Evolutionary conservation across 768 basidiomycete genomes (phyloP).

Genomic region (Leucosporidium scottii): DNA sequence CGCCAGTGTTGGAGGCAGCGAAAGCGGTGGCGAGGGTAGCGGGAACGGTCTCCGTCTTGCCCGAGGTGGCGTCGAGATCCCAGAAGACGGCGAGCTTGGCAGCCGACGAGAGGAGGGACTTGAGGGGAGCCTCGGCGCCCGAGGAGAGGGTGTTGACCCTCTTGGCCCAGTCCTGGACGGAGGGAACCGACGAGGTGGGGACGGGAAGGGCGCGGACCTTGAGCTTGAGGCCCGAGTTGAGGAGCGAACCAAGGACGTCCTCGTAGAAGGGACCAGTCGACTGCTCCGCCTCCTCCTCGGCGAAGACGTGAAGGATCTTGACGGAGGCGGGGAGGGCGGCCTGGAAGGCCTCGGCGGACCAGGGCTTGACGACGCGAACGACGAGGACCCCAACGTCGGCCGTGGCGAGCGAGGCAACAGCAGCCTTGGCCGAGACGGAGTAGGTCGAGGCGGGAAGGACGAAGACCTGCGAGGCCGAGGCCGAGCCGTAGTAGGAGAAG

Average conservation of each 20-base stretch:
- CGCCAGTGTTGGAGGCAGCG: constrained; percentile 46
- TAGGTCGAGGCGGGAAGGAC: constrained; percentile 56
- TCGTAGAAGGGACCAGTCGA: constrained; percentile 64
- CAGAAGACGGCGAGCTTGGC: constrained; percentile 42
- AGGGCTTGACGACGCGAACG: constrained; percentile 75
- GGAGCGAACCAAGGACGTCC: constrained; percentile 39
- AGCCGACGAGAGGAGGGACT: constrained; percentile 42
- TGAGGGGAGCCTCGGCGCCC: constrained; percentile 52
- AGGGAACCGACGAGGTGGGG: constrained; percentile 37
- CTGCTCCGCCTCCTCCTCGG: constrained; percentile 52
- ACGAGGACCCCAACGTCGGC: constrained; percentile 59
- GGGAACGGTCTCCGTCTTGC: constrained; percentile 31
- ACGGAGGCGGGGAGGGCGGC: constrained; percentile 56
- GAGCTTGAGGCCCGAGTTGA: constrained; percentile 36
- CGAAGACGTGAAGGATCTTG: constrained; percentile 61
- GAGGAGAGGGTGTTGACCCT: constrained; percentile 59
- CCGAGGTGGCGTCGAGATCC: constrained; percentile 33
- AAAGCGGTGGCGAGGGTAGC: constrained; percentile 50
- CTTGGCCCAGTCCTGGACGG: constrained; percentile 35
- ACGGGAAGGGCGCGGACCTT: constrained; percentile 33
- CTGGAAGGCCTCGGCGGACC: constrained; percentile 63
- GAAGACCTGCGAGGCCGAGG: constrained; percentile 57
- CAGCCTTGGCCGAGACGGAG: constrained; percentile 62
- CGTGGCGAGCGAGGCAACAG: constrained; percentile 51
- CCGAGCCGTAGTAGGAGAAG: constrained; percentile 69